These are phyloP conservation scores for Vigna unguiculata DNA, from an alignment of 306 rosid genomes.

Conservation along the genomic window DNA sequence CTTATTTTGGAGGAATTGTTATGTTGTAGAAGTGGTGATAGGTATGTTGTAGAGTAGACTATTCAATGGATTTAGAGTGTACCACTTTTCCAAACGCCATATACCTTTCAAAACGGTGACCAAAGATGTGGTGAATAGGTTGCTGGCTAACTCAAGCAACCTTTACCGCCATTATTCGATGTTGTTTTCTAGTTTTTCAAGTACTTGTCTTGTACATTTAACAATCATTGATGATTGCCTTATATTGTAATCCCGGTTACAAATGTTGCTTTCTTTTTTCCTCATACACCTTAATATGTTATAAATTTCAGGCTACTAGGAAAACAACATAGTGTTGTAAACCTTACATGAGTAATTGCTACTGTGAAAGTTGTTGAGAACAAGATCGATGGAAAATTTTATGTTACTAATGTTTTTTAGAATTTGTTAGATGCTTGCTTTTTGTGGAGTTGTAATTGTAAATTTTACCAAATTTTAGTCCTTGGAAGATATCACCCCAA, in stretches of 20 bases:
- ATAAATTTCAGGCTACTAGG: conserved; percentile 72
- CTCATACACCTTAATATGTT: conserved; percentile 16
- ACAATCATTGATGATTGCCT: background rate
- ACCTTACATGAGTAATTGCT: conserved; percentile 77
- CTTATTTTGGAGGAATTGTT: conserved; percentile 2
- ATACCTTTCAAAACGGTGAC: conserved; percentile 73
- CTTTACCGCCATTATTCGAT: conserved; percentile 62
- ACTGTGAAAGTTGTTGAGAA: conserved; percentile 97
- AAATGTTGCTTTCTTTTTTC: background rate
- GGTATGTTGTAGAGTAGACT: conserved; percentile 97
- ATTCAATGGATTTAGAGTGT: conserved; percentile 91
- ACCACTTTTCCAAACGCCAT: conserved; percentile 87
- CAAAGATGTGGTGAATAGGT: conserved; percentile 94
- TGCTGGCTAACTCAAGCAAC: conserved; percentile 77
- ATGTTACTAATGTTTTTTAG: conserved; percentile 64
- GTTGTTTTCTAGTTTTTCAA: conserved; percentile 75
- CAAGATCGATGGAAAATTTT: conserved; percentile 90
- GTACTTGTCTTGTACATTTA: conserved; percentile 48
- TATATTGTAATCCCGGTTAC: background rate
- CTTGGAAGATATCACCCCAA: conserved; percentile 72
- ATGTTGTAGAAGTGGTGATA: conserved; percentile 86
- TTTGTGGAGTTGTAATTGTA: conserved; percentile 75
- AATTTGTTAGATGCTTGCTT: conserved; percentile 48
- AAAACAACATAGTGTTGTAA: conserved; percentile 81
- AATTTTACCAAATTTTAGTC: conserved; percentile 62